A percentile compares a stretch with the other conserved stretches of the same genome.
Conservation (phyloP, 805 yeast genomes). For the Candida sanyiensis region DNA sequence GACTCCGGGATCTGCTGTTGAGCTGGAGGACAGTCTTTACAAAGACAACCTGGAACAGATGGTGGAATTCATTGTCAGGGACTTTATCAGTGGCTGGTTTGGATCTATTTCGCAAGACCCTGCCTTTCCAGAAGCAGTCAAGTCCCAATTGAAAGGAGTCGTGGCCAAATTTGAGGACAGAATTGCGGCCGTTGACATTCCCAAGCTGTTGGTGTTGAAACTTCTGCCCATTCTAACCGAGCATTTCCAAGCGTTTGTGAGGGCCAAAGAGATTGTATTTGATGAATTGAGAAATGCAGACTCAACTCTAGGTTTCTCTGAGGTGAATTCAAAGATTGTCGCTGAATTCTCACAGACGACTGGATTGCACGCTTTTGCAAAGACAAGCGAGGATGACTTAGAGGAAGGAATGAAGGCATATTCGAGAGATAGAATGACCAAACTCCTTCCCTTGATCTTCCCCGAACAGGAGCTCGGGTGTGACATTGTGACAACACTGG, state of each 20-base stretch:
- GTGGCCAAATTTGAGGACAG: conserved; percentile 38
- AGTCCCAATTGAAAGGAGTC: conserved; percentile 36
- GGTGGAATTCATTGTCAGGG: conserved; percentile 40
- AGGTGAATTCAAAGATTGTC: conserved; percentile 38
- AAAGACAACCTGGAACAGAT: conserved; percentile 42
- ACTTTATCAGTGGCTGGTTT: conserved; percentile 57
- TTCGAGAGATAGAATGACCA: conserved; percentile 37
- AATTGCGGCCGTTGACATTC: conserved; percentile 41
- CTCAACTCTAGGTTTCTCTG: conserved; percentile 25
- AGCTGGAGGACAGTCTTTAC: conserved; percentile 8
- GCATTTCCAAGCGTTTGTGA: conserved; percentile 50
- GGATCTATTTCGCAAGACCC: conserved; percentile 35
- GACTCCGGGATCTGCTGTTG: conserved; percentile 7
- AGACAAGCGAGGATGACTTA: conserved; percentile 30
- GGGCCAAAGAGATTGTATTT: conserved; percentile 32
- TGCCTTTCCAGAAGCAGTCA: conserved; percentile 37
- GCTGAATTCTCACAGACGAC: conserved; percentile 32
- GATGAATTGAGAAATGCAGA: conserved; percentile 25
- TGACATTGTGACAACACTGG: conserved; percentile 41
- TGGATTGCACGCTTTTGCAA: conserved; percentile 53
- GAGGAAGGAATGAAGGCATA: conserved; percentile 44
- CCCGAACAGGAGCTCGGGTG: conserved; percentile 40
- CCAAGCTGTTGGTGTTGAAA: conserved; percentile 51
- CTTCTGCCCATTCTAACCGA: conserved; percentile 60
- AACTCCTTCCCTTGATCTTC: conserved; percentile 45